Base-by-base conservation (phyloP, 2,329 filamentous ascomycete genomes). In the Pezicula radicicola region DNA sequence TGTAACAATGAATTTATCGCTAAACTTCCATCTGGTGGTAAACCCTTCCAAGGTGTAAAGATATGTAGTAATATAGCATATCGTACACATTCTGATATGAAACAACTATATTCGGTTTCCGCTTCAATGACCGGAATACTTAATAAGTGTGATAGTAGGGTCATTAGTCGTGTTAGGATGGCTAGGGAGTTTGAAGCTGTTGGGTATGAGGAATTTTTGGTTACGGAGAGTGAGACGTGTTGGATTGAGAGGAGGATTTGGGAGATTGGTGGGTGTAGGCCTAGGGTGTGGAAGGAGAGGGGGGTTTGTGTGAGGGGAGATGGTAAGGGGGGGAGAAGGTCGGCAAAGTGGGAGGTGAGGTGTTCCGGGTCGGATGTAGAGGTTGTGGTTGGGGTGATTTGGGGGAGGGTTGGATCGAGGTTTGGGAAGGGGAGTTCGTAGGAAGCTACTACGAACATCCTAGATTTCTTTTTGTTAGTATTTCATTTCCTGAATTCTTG, bases 101-200 rank as follows among this genome's bases (percentile, higher is more conserved):
- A 13, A 15, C 16, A 15, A 6, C 6, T 21, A 43, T 43, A 28
- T 30, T 43, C 48, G 42, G 21, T 33, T 18, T 27, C 37, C 27
- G 18, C 18, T 8, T 16, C 6, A 37, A 50, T 27, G n/a, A 30
- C 49, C 3, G 41, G 35, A 18, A 54, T 19, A 36, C 55, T 57
- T 15, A 54, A 39, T 10, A 57, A 46, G 30, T 55, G 47, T 6
- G 50, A 53, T 13, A 57, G 46, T 13, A 55, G 16, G 6, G 49
- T 55, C 30, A 51, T 54, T 36, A 55, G 46, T 21, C 55, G 16
- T 27, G 55, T 54, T 18, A 58, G 21, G 18, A 58, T 52, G 3
- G 52, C 47, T 3, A 50, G 48, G 2, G 49, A 52, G 6, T 44
- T 58, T 8, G 49, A 30, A 3, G 53, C 49, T 8, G 51, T 54